Evolutionary conservation across 371 early-diverging fungal genomes (phyloP).

Genomic region (Saksenaea vasiformis): DNA sequence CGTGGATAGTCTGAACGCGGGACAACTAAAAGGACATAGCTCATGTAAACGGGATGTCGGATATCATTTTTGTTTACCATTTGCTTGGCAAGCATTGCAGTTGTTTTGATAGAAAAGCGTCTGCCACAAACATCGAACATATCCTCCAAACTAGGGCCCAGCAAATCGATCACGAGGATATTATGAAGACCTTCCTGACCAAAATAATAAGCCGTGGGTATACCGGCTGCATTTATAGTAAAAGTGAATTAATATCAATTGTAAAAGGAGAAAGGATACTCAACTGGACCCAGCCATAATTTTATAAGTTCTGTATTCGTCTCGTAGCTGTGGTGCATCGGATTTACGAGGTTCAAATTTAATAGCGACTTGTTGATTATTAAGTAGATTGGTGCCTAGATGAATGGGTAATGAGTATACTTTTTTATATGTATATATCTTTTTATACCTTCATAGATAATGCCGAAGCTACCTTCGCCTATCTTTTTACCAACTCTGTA

Average conservation of each 20-base stretch:
- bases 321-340: slow-evolving; percentile 91
- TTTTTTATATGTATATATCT: background rate
- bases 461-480: slow-evolving; percentile 94
- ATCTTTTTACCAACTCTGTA: slow-evolving; percentile 91
- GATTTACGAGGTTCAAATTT: slow-evolving; percentile 93
- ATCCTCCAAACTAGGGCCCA: slow-evolving; percentile 96
- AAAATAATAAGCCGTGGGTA: slow-evolving; percentile 89
- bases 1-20: slow-evolving; percentile 91
- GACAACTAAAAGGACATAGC: slow-evolving; percentile 62
- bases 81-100: slow-evolving; percentile 93
- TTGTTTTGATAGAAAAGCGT: slow-evolving; percentile 90
- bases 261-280: background rate
- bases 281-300: slow-evolving; percentile 73
- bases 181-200: slow-evolving; percentile 93
- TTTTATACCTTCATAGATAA: slow-evolving; percentile 91
- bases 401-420: background rate
- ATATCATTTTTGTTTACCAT: slow-evolving; percentile 77
- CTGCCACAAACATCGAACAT: slow-evolving; percentile 92
- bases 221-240: slow-evolving; percentile 54
- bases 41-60: too few relatives aligned
- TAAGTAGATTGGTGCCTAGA: slow-evolving; percentile 70
- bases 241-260: slow-evolving; percentile 19
- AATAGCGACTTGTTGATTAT: slow-evolving; percentile 85
- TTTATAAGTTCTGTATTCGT: slow-evolving; percentile 91
- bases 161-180: slow-evolving; percentile 91